These are phyloP conservation scores for Lachancea lanzarotensis DNA, from an alignment of 805 yeast species.

Conservation along the genomic window DNA sequence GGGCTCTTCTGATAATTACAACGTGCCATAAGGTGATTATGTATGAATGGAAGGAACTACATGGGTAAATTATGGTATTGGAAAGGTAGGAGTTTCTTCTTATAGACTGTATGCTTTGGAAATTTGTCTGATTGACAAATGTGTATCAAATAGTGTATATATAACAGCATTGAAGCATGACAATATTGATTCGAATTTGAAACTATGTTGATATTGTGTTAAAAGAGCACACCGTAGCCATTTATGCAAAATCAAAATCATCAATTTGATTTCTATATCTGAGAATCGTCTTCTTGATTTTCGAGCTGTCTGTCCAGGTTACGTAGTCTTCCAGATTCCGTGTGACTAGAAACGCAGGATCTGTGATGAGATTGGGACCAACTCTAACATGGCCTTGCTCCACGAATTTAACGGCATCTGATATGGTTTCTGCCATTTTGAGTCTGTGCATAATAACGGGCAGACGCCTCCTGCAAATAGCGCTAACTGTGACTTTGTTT, in stretches of 20 bases:
- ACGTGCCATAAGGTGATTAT: conserved; percentile 8
- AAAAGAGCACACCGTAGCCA: background rate
- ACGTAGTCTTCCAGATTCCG: conserved; percentile 92
- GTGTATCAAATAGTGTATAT: background rate
- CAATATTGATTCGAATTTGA: background rate
- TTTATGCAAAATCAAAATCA: conserved; percentile 46
- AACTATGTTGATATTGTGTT: background rate
- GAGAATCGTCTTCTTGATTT: conserved; percentile 83
- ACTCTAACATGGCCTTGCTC: conserved; percentile 98
- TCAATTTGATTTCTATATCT: conserved; percentile 74
- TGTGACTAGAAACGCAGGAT: conserved; percentile 90
- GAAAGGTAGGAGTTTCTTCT: background rate
- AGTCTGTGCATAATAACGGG: conserved; percentile 92
- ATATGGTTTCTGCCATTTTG: conserved; percentile 84
- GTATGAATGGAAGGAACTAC: background rate
- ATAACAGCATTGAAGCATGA: conserved; percentile 4
- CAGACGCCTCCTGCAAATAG: conserved; percentile 84
- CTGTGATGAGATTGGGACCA: conserved; percentile 93
- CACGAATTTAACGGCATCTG: conserved; percentile 84
- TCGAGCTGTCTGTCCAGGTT: conserved; percentile 96
- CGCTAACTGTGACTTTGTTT: conserved; percentile 85
- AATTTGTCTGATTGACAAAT: background rate
- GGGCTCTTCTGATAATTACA: conserved; percentile 36
- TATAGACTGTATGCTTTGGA: background rate
- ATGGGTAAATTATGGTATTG: background rate